Base-by-base conservation (phyloP, 1,139 yeast species). In the Blastobotrys serpentis region DNA sequence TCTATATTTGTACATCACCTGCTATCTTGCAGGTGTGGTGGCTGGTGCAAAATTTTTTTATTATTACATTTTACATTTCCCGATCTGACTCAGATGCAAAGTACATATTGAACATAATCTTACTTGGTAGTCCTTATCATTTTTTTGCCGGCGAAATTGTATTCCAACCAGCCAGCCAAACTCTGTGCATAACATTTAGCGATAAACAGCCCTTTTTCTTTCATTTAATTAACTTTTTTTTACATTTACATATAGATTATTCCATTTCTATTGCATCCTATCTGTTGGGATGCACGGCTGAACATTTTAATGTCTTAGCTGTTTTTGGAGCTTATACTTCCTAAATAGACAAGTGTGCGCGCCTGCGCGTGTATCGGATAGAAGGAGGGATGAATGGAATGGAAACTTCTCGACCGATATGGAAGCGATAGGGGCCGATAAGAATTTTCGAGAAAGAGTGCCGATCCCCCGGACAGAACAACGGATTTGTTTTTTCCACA, bases 1-100 rank as follows among this genome's bases (percentile, higher is more conserved):
- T 18, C 19, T 22, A 25, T 22, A 23, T 17, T 38, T 22, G 10
- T 16, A 38, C 26, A 22, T 38, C 42, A 22, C 42, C 42, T 6
- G 30, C 42, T n/a, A 38, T 38, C 25, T 22, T 23, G 26, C 26
- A 23, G 32, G 4, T 11, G 7, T 29, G 14, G 32, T 29, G 32
- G 32, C 32, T 29, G 32, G 32, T 29, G 32, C 32, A 29, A 29
- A 29, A 29, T 10, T 7, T 19, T 21, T 19, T 21, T 26, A 21
- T 21, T 26, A 21, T 22, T 21, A 13, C 14, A 21, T 25, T 25
- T 23, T 22, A 21, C 26, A 16, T 40, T 17, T 26, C 17, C 22
- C 22, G 38, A 17, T 40, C 26, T 40, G 43, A 26, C 34, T 40
- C 38, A 18, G 23, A 11, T 36, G 5, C 4, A 4, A 18, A 16